Evolutionary conservation across 371 early-diverging fungal species (phyloP).

Genomic region (Thermomucor indicae-seudaticae): DNA sequence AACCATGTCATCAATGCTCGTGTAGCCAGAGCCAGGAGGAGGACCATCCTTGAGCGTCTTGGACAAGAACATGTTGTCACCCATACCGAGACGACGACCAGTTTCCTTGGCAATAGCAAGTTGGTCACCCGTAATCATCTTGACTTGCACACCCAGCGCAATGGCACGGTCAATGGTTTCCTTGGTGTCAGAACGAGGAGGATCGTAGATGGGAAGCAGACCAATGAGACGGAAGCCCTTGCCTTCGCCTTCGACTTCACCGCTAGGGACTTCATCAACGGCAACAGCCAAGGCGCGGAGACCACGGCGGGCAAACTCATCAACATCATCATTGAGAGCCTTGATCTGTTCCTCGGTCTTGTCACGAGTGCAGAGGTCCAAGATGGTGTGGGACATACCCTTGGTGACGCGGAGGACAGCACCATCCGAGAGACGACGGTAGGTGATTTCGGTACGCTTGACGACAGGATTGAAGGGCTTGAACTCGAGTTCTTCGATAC

Average conservation of each 20-base stretch:
- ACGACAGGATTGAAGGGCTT: constrained; percentile 85
- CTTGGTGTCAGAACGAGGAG: constrained; percentile 79
- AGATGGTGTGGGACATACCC: constrained; percentile 72
- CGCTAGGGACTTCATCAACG: constrained; percentile 55
- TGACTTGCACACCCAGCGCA: constrained; percentile 83
- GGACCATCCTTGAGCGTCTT: constrained; percentile 72
- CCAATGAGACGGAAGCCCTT: constrained; percentile 55
- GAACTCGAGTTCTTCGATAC: constrained; percentile 67
- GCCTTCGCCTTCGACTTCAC: constrained; percentile 35
- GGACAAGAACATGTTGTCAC: constrained; percentile 68
- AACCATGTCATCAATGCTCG: constrained; percentile 75
- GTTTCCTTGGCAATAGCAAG: constrained; percentile 88
- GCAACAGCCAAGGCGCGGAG: constrained; percentile 81
- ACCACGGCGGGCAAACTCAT: constrained; percentile 75
- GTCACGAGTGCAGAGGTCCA: constrained; percentile 66
- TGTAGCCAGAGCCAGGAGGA: constrained; percentile 66
- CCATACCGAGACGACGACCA: constrained; percentile 72
- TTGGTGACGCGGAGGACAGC: constrained; percentile 62
- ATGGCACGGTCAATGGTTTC: constrained; percentile 81
- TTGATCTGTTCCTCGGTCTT: constrained; percentile 54
- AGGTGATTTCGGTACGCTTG: constrained; percentile 83
- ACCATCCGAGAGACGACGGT: constrained; percentile 54
- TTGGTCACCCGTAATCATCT: constrained; percentile 96
- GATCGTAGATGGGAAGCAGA: constrained; percentile 82
- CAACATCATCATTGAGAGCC: constrained; percentile 59